These are phyloP conservation scores for Naganishia vaughanmartiniae DNA, from an alignment of 768 basidiomycete genomes.

Conservation along the genomic window DNA sequence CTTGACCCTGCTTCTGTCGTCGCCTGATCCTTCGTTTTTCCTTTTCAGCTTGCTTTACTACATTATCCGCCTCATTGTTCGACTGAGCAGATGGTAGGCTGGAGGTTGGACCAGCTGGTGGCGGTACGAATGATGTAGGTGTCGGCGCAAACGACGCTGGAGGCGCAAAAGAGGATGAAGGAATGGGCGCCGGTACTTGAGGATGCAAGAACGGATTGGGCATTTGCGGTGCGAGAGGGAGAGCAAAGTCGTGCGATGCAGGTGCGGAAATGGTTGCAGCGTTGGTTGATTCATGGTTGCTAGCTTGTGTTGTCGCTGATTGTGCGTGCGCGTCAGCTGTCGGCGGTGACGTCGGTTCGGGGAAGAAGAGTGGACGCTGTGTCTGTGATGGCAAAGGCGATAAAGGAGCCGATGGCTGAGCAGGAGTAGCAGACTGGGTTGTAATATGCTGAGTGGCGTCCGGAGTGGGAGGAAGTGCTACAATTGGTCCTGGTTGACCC, in stretches of 20 bases:
- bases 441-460: background rate
- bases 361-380: conserved; percentile 7
- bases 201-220: conserved; percentile 23
- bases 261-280: background rate
- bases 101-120: background rate
- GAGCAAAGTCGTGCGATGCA: background rate
- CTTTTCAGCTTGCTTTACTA: conserved; percentile 1
- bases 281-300: background rate
- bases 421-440: background rate
- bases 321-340: no score
- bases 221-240: conserved; percentile 20
- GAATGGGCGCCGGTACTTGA: conserved; percentile 8
- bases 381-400: background rate
- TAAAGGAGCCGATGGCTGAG: background rate
- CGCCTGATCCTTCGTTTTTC: conserved; percentile 14
- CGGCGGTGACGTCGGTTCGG: background rate
- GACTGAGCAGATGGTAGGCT: background rate
- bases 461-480: conserved; percentile 1
- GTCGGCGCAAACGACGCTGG: background rate
- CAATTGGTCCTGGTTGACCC: background rate
- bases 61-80: background rate
- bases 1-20: conserved; percentile 9
- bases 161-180: background rate
- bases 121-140: background rate
- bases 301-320: background rate